These are phyloP conservation scores for Monilinia polystroma DNA, from an alignment of 2,329 filamentous ascomycete species.

Conservation along the genomic window DNA sequence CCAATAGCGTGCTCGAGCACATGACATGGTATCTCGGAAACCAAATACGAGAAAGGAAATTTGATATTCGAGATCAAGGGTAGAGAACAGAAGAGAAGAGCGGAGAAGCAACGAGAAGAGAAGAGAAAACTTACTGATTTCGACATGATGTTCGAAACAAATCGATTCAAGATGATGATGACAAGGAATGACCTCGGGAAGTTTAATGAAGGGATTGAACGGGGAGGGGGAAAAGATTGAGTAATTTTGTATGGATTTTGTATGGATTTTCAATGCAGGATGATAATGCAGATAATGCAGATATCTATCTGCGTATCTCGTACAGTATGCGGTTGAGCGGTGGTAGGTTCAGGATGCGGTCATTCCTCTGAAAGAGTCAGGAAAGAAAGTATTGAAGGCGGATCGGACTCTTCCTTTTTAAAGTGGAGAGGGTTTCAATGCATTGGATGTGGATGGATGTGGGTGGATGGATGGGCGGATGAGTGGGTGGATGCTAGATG, in stretches of 20 bases:
- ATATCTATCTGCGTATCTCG: neutral
- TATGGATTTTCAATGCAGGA: no score
- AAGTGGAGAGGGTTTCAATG: no score
- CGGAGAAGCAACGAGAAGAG: no score
- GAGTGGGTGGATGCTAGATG: no score
- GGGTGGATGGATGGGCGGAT: neutral
- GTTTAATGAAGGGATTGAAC: neutral
- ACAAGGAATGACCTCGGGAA: neutral
- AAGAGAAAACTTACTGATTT: constrained; percentile 34
- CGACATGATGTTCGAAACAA: constrained; percentile 32
- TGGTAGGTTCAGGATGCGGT: constrained; percentile 1
- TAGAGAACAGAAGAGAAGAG: neutral
- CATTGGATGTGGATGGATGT: neutral
- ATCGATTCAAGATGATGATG: neutral
- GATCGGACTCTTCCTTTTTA: no score
- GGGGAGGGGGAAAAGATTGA: neutral
- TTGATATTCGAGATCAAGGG: neutral
- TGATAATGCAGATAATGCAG: constrained; percentile 3
- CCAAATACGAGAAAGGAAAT: neutral
- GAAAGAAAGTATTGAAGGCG: no score
- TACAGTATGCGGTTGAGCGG: no score
- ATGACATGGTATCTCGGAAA: neutral
- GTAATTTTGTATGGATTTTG: no score
- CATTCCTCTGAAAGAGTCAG: constrained; percentile 5
- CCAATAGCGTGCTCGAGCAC: neutral